These are phyloP conservation scores for Saposhnikovia divaricata DNA, from an alignment of 129 eudicot genomes.

Conservation along the genomic window DNA sequence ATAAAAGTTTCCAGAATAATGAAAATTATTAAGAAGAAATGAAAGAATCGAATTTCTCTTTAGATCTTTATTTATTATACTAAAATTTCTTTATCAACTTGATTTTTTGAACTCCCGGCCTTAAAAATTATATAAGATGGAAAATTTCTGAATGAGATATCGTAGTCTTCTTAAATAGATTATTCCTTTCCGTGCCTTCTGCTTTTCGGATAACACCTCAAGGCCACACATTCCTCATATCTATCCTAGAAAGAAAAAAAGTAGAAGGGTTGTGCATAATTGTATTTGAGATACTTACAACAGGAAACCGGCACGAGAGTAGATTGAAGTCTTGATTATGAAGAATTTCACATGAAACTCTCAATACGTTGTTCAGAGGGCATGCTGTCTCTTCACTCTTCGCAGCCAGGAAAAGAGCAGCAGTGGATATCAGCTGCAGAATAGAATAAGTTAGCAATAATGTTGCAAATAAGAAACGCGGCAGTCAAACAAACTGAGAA, in stretches of 20 bases:
- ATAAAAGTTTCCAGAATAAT: neutral
- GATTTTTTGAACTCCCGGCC: too few relatives aligned
- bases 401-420: conserved; percentile 87
- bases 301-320: conserved; percentile 51
- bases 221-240: neutral
- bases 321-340: conserved; percentile 65
- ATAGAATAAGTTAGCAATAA: neutral
- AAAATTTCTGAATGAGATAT: neutral
- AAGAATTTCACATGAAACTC: conserved; percentile 64
- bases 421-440: conserved; percentile 78
- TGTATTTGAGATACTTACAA: conserved; percentile 37
- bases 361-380: conserved; percentile 65
- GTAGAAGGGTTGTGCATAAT: neutral
- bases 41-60: neutral
- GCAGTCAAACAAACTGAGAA: neutral
- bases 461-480: neutral
- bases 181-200: neutral
- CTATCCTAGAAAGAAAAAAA: neutral
- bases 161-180: neutral
- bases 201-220: neutral
- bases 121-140: too few relatives aligned
- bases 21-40: neutral
- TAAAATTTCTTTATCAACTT: too few relatives aligned
- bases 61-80: neutral
- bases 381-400: conserved; percentile 94